Base-by-base conservation (phyloP, 2,329 filamentous ascomycete genomes). In the Colletotrichum melonis region DNA sequence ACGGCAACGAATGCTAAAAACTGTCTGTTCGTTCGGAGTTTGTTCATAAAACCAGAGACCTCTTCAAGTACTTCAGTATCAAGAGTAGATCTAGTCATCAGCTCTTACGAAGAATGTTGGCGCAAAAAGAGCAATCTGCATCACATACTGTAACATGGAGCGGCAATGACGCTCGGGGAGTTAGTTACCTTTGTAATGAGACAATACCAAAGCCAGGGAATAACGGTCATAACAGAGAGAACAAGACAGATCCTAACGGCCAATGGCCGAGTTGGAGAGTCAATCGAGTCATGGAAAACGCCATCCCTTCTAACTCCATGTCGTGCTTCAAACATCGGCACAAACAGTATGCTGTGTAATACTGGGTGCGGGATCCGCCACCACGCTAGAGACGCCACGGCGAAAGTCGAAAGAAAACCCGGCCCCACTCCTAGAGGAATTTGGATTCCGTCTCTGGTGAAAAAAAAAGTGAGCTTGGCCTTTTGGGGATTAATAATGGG, bases 221-320 rank as follows among this genome's bases (percentile, higher is more conserved):
- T 5, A 22, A 49, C 42, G 19, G 42, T 5, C 2, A 49, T 49
- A 22, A 22, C 7, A 49, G 19, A 49, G 19, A 22, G 42, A 22
- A 49, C 3, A 49, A n/a, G 19, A 49, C 38, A n/a, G 42, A 49
- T n/a, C 19, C 8, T 19, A 49, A 49, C 42, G 19, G 42, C 42
- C 42, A 49, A 9, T 3, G 12, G 56, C 28, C 26, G n/a, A n/a
- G 28, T 14, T 35, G 8, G 11, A 32, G 8, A n/a, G 7, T 2
- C 12, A 7, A 30, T 38, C n/a, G 71, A 73, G 71, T 73, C 71
- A 73, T 69, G 28, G 22, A 49, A 22, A 30, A n/a, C 38, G 35
- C 22, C 30, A 26, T 52, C 22, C 8, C 16, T 35, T 28, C 65
- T 30, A 66, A 70, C 12, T 65, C 60, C 60, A 24, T 57, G 60